These are phyloP conservation scores for Thelonectria rubi DNA, from an alignment of 2,329 filamentous ascomycete genomes.

Conservation along the genomic window DNA sequence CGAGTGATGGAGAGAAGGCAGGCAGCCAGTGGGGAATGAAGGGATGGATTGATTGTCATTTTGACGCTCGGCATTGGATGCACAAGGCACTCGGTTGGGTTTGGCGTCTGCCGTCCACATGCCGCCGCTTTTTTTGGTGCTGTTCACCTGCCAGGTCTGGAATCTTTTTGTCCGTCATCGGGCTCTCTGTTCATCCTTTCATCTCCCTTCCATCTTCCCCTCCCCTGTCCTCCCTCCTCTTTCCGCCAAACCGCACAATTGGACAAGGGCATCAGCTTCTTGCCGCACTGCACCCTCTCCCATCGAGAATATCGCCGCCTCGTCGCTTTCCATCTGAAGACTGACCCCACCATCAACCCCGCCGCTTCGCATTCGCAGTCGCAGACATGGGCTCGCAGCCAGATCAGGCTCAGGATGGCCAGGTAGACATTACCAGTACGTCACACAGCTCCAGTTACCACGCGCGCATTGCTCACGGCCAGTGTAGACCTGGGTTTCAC, in stretches of 20 bases:
- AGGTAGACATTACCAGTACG: slow-evolving; percentile 40
- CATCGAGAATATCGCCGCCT: not conserved
- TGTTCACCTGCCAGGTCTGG: slow-evolving; percentile 1
- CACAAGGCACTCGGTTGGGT: slow-evolving; percentile 5
- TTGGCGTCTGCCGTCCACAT: slow-evolving; percentile 3
- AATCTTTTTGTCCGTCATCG: not conserved
- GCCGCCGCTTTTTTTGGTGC: slow-evolving; percentile 3
- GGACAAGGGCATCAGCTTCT: not conserved
- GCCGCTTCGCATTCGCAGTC: slow-evolving; percentile 19
- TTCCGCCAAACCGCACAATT: not conserved
- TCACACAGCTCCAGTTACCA: not conserved
- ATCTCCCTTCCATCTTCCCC: not conserved
- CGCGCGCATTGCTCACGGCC: not conserved
- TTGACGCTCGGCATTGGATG: slow-evolving; percentile 12
- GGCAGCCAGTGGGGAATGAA: not conserved
- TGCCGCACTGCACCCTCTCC: not conserved
- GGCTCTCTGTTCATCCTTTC: not conserved
- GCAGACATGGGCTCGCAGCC: slow-evolving; percentile 44
- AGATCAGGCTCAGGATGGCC: slow-evolving; percentile 32
- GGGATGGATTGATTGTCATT: slow-evolving; percentile 9
- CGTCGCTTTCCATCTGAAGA: not conserved
- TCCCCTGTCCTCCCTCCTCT: not conserved
- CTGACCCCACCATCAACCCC: slow-evolving; percentile 15
- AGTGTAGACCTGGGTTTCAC: slow-evolving; percentile 47
- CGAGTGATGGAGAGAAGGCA: not conserved